phyloP scores from a whole-genome alignment of 306 rosid species.

The Begonia loranthoides region DNA sequence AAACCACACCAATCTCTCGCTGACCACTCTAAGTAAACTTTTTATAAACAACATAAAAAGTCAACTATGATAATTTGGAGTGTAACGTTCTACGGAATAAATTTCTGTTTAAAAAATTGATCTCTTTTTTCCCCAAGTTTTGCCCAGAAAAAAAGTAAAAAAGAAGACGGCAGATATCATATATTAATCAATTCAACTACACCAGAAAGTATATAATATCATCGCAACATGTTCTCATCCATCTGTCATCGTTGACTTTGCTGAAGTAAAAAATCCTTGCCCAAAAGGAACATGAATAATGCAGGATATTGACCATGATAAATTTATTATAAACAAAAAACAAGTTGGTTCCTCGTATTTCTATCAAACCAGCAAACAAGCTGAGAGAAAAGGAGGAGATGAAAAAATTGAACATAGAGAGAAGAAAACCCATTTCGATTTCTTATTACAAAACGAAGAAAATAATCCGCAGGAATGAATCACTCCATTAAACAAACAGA shows the following conservation, averaged over 20 bases:
- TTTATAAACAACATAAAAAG: no score
- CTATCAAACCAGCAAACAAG: not conserved
- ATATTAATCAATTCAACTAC: not conserved
- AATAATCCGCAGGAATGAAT: not conserved
- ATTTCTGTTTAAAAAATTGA: not conserved
- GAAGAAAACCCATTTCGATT: not conserved
- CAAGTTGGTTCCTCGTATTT: not conserved
- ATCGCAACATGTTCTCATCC: not conserved
- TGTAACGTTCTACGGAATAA: not conserved
- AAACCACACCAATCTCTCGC: not conserved
- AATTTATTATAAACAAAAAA: not conserved
- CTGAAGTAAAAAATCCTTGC: not conserved
- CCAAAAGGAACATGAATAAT: not conserved
- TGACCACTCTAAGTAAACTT: not conserved
- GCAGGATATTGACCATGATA: not conserved
- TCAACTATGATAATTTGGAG: no score
- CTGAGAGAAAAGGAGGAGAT: not conserved
- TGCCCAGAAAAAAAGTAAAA: not conserved
- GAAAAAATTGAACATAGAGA: not conserved
- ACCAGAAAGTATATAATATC: not conserved
- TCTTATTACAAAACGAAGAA: not conserved
- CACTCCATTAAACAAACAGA: not conserved
- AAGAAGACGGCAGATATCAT: not conserved
- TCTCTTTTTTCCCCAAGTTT: not conserved
- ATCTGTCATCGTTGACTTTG: not conserved